These are phyloP conservation scores for Moniliophthora roreri DNA, from an alignment of 1,284 basidiomycete species.

Conservation along the genomic window DNA sequence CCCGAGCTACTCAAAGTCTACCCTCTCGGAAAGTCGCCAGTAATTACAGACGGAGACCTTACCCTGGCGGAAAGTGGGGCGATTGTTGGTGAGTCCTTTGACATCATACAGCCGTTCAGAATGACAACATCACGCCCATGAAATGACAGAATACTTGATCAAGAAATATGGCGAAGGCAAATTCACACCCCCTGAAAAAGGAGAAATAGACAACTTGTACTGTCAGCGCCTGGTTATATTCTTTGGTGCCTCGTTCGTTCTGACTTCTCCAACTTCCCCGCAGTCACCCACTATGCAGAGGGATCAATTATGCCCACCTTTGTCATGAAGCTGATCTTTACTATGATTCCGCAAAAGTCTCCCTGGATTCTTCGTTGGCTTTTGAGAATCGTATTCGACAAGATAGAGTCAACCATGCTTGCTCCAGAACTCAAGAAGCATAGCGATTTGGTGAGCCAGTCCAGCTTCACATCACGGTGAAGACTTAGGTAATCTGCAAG, in stretches of 20 bases:
- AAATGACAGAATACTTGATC: slow-evolving; percentile 40
- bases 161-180: slow-evolving; percentile 42
- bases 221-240: no score
- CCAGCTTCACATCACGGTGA: not conserved
- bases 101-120: not conserved
- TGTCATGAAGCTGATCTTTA: slow-evolving; percentile 32
- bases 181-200: slow-evolving; percentile 31
- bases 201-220: slow-evolving; percentile 37
- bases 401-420: slow-evolving; percentile 25
- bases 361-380: slow-evolving; percentile 38
- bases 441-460: slow-evolving; percentile 26
- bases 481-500: not conserved
- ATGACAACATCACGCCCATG: not conserved
- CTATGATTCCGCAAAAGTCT: slow-evolving; percentile 28
- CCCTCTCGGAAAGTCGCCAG: slow-evolving; percentile 46
- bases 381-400: slow-evolving; percentile 28
- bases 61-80: slow-evolving; percentile 49
- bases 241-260: not conserved
- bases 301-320: slow-evolving; percentile 40
- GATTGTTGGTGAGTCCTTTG: slow-evolving; percentile 38
- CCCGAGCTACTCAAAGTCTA: slow-evolving; percentile 38
- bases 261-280: not conserved
- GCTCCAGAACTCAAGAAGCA: slow-evolving; percentile 32
- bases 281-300: slow-evolving; percentile 42
- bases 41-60: slow-evolving; percentile 45